Evolutionary conservation across 2,329 filamentous ascomycete species (phyloP), one percentile per base, ranked within the genome.

Genomic region (Beauveria caledonica): DNA sequence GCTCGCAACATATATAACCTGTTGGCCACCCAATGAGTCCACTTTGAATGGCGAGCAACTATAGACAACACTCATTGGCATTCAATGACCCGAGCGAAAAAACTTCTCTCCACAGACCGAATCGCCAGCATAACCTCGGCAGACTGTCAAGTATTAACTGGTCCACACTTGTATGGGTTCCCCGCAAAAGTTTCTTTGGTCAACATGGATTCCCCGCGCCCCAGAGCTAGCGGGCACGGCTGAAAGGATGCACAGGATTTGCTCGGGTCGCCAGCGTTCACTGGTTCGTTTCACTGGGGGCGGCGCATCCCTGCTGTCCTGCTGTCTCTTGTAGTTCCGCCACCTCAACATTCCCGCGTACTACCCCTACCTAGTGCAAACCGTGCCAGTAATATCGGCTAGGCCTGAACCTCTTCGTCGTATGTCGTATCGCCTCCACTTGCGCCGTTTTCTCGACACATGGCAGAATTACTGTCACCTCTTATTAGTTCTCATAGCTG

Each of bases 381-480:
- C 44, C 21, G 55, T 44, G 45, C 46, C 21, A 50, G 45, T 42
- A 27, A 36, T 50, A 40, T 42, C 23, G 45, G 54, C 33, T n/a
- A 44, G 33, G 11, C 23, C 45, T 27, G 36, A 49, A 19, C 23
- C 36, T 5, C 19, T 44, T 44, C 23, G 46, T 58, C 46, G 56
- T 58, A 58, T 50, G 56, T 58, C 56, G 56, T 58, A 58, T 58
- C 45, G 46, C 46, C 56, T 58, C 48, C 56, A 57, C 54, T 57
- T 49, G 54, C 17, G 33, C 54, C 44, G 29, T 48, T 57, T 57
- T 10, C 33, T 48, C 29, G 27, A 39, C 44, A 48, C 27, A 29
- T 11, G 33, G 11, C 33, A 36, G n/a, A 29, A 19, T n/a, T 45
- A 33, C 49, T 52, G 8, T n/a, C 29, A 42, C 17, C n/a, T 42